Base-by-base conservation (phyloP, 768 basidiomycete species). In the Leucocoprinus leucothites region DNA sequence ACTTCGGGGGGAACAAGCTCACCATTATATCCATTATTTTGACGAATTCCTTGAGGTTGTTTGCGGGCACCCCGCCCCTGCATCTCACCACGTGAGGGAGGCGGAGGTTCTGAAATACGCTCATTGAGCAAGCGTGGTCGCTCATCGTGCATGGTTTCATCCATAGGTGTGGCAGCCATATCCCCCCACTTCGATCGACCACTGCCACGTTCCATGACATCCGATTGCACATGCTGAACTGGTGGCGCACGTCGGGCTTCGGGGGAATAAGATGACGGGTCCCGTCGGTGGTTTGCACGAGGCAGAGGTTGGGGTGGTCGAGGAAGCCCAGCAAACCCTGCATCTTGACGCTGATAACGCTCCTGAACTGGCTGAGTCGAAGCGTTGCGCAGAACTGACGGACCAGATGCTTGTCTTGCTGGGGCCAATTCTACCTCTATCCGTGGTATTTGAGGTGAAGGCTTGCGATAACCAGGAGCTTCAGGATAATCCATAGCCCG, bases 1-100 rank as follows among this genome's bases (percentile, higher is more conserved):
- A 55, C 55, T 28, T 51, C 44, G 36, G 51, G 48, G 45, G 35
- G 45, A 58, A 56, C 56, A 41, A 44, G 51, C 47, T 56, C 54
- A 49, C 47, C 47, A 43, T 42, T 48, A 19, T 48, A 56, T 43
- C 19, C 48, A 16, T 49, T 56, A 56, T 56, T 28, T 49, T 42
- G 47, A 19, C 42, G 48, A 9, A 34, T 43, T 22, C 41, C 54
- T 43, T 49, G 54, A 7, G 28, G 47, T 21, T 56, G 54, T 6
- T 49, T 49, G 36, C 54, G 48, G n/a, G 5, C 19, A 31, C 42
- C 53, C n/a, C 28, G 47, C 18, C 21, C 16, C 38, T 8, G 38
- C 38, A 38, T n/a, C 7, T n/a, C 38, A 31, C 11, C 11, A 31
- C 31, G 45, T 3, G 38, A 24, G 24, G 9, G 49, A 14, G 41